Percentiles rank a stretch among this genome's conserved stretches.
Conservation (phyloP, 257 asterid species). For the Thymus mandschuricus region DNA sequence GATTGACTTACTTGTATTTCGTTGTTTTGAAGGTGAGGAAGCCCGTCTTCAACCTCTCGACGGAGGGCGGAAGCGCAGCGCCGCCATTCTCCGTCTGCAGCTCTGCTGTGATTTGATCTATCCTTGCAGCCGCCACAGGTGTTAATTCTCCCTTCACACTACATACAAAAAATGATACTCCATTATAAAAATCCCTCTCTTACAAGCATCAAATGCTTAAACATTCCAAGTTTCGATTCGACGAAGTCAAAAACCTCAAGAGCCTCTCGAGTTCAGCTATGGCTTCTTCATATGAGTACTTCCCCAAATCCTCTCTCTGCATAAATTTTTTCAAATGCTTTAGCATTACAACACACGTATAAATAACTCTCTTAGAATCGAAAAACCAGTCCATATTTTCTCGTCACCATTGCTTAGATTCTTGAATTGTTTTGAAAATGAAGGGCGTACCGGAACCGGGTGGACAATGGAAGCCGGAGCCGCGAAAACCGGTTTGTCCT, state of each 20-base stretch:
- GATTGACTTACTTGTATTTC: slow-evolving; percentile 68
- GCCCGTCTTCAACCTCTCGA: slow-evolving; percentile 74
- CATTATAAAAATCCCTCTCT: not conserved
- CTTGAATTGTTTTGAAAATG: not conserved
- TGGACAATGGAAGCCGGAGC: slow-evolving; percentile 29
- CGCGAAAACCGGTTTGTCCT: slow-evolving; percentile 33
- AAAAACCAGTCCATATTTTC: too few relatives aligned
- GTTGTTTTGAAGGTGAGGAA: slow-evolving; percentile 72
- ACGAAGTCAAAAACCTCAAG: slow-evolving; percentile 51
- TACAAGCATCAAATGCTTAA: not conserved
- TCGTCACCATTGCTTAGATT: not conserved
- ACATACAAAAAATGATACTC: slow-evolving; percentile 13
- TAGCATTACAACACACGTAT: slow-evolving; percentile 13
- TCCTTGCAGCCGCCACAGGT: slow-evolving; percentile 68
- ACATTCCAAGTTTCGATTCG: not conserved
- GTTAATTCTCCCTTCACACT: slow-evolving; percentile 76
- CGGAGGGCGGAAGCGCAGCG: slow-evolving; percentile 42
- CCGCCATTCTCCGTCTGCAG: slow-evolving; percentile 50
- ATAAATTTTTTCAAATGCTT: slow-evolving; percentile 17
- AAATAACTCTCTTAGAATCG: too few relatives aligned
- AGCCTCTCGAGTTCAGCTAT: slow-evolving; percentile 73
- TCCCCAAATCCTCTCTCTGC: slow-evolving; percentile 80
- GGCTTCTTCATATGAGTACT: slow-evolving; percentile 70
- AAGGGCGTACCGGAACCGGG: slow-evolving; percentile 15
- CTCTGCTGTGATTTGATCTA: slow-evolving; percentile 69